Percentiles rank a stretch among this genome's conserved stretches.
These are phyloP conservation scores for Penicillium hesseltinei DNA, from an alignment of 2,329 filamentous ascomycete genomes.

Conservation along the genomic window DNA sequence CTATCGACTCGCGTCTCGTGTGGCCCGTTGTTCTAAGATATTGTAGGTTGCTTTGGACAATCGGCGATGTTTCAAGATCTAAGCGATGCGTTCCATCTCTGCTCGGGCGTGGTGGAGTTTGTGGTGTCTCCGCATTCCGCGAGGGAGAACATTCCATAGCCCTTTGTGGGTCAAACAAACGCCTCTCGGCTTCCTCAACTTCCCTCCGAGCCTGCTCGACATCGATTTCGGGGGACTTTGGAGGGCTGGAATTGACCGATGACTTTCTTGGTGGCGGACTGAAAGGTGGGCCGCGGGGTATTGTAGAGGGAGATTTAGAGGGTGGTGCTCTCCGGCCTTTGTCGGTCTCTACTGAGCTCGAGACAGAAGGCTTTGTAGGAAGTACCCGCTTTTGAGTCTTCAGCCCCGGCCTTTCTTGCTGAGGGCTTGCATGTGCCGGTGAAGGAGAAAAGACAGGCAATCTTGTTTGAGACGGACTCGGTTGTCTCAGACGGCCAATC, in stretches of 20 bases:
- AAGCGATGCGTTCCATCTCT: conserved; percentile 66
- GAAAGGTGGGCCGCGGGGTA: conserved; percentile 43
- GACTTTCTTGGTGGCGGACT: conserved; percentile 64
- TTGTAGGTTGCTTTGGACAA: conserved; percentile 57
- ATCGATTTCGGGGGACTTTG: conserved; percentile 24
- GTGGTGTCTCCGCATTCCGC: conserved; percentile 29
- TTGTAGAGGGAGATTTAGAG: neutral
- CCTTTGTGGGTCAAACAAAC: conserved; percentile 17
- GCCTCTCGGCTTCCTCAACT: conserved; percentile 30
- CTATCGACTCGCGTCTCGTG: conserved; percentile 51
- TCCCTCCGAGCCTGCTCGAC: conserved; percentile 31
- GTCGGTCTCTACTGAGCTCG: conserved; percentile 3
- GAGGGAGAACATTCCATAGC: conserved; percentile 26
- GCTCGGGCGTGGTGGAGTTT: conserved; percentile 62
- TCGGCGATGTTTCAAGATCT: conserved; percentile 52
- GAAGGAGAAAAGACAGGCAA: conserved; percentile 32
- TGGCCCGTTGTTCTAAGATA: conserved; percentile 50
- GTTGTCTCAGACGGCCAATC: conserved; percentile 35
- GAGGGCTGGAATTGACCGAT: conserved; percentile 54
- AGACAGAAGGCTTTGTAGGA: conserved; percentile 9
- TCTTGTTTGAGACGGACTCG: conserved; percentile 39
- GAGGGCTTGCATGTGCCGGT: conserved; percentile 19
- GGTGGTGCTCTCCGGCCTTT: conserved; percentile 5
- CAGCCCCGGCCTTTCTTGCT: conserved; percentile 17
- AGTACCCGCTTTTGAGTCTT: conserved; percentile 15